Evolutionary conservation across 2,329 filamentous ascomycete genomes (phyloP), one percentile per base, ranked within the genome.

Genomic region (Magnaporthiopsis rhizophila): DNA sequence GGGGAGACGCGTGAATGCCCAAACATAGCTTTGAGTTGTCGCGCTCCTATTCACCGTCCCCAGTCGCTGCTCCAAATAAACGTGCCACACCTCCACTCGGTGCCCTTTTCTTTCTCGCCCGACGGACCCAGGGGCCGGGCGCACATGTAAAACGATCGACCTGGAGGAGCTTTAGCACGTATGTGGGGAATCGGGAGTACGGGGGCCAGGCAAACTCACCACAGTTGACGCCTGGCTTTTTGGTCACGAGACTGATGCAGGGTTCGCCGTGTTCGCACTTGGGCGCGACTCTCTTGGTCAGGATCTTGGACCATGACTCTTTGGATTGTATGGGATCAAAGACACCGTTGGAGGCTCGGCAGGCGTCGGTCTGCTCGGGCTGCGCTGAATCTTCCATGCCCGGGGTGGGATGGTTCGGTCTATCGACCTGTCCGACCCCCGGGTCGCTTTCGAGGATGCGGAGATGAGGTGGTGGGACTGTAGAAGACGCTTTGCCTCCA

Each of bases 201-300:
- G 26, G 3, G 3, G 26, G 26, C 26, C 26, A 26, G 26, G 26
- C 26, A 36, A 50, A 77, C 81, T 71, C 77, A 84, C 81, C 94
- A 77, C 73, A 88, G 71, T 98, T 99, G 67, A 91, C 79, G 1
- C 95, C 95, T 0, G 91, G 82, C 73, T 98, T 98, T 78, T 94
- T 97, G 0, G 93, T 97, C 24, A 88, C 83, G 62, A 94, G 79
- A 68, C 83, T 91, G 68, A 92, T 90, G 75, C 95, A 98, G 3
- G 91, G 89, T 70, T 98, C 93, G 63, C 86, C 81, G 72, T 99
- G 95, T 61, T 97, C 92, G 73, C 95, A 99, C 65, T 83, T 84
- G 1, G 95, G 95, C 1, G 86, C 81, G 1, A 85, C 78, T 65
- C 89, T 87, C 74, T 89, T 92, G 21, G 88, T 85, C 67, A 98